These are phyloP conservation scores for Podaxis rugospora DNA, from an alignment of 768 basidiomycete genomes.

Conservation along the genomic window DNA sequence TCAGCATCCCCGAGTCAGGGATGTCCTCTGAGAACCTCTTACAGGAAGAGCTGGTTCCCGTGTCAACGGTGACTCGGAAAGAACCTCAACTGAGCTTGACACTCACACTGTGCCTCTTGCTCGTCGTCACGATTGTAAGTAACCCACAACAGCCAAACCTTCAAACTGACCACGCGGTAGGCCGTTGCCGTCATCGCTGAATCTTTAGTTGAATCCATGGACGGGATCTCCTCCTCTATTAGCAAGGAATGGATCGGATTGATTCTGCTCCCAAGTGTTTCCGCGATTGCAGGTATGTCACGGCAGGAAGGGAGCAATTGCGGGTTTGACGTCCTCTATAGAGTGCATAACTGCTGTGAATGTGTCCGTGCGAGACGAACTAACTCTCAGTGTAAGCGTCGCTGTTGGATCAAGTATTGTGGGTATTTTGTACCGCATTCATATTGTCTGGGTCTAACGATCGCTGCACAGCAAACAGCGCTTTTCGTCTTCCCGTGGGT, in stretches of 20 bases:
- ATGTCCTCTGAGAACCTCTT: neutral
- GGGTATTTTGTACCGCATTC: conserved; percentile 20
- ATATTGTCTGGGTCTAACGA: neutral
- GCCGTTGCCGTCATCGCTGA: conserved; percentile 55
- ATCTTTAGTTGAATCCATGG: conserved; percentile 78
- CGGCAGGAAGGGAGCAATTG: neutral
- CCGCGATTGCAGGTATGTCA: conserved; percentile 63
- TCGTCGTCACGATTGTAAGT: conserved; percentile 60
- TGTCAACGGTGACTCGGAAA: conserved; percentile 20
- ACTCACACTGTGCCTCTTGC: conserved; percentile 51
- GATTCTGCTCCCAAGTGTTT: conserved; percentile 83
- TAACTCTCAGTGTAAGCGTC: conserved; percentile 80
- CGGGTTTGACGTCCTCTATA: conserved; percentile 19
- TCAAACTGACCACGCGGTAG: conserved; percentile 23
- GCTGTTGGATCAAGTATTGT: conserved; percentile 79
- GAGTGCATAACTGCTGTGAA: conserved; percentile 90
- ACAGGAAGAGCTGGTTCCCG: neutral
- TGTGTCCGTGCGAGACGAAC: conserved; percentile 81
- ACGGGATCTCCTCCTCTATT: conserved; percentile 65
- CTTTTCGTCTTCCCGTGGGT: conserved; percentile 42
- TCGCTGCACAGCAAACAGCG: conserved; percentile 52
- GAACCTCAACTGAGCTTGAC: conserved; percentile 56
- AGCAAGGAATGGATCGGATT: conserved; percentile 88
- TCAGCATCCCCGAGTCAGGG: neutral
- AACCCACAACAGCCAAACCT: neutral